phyloP scores from a whole-genome alignment of 768 basidiomycete genomes.

The Mycena latifolia region DNA sequence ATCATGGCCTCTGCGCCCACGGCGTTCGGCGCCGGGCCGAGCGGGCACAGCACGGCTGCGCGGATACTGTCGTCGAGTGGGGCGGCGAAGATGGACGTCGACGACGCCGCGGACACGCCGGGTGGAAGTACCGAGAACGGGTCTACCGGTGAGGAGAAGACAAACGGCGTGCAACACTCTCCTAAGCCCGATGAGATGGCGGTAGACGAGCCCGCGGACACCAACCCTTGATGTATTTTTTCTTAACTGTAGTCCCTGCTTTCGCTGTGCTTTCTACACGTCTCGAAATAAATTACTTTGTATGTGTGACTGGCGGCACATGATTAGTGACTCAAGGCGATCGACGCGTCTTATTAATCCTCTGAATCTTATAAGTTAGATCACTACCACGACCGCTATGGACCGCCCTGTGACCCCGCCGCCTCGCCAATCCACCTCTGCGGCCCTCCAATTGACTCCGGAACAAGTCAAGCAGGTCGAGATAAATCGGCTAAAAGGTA shows the following conservation, averaged over 20 bases:
- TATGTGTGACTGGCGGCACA: not conserved
- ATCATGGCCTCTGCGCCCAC: conserved; percentile 75
- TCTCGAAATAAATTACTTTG: not conserved
- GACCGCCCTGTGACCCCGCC: conserved; percentile 56
- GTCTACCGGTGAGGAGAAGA: conserved; percentile 22
- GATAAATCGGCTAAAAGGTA: conserved; percentile 76
- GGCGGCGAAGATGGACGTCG: conserved; percentile 52
- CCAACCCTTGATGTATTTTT: conserved; percentile 26
- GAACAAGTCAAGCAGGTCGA: conserved; percentile 82
- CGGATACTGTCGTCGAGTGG: conserved; percentile 57
- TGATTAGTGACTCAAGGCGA: conserved; percentile 1
- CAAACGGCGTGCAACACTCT: conserved; percentile 26
- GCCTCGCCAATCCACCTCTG: conserved; percentile 37
- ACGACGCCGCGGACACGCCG: conserved; percentile 44
- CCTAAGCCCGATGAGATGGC: conserved; percentile 38
- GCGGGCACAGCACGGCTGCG: conserved; percentile 71
- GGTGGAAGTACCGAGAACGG: conserved; percentile 45
- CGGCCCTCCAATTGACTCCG: conserved; percentile 60
- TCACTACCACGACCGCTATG: conserved; percentile 4
- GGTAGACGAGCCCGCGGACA: conserved; percentile 35
- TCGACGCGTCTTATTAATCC: conserved; percentile 1
- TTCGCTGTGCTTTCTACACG: conserved; percentile 16
- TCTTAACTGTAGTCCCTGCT: conserved; percentile 9
- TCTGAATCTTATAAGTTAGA: not conserved
- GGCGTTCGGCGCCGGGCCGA: conserved; percentile 82